Conservation (phyloP, 106 monocot genomes). For the Amphibolis antarctica region DNA sequence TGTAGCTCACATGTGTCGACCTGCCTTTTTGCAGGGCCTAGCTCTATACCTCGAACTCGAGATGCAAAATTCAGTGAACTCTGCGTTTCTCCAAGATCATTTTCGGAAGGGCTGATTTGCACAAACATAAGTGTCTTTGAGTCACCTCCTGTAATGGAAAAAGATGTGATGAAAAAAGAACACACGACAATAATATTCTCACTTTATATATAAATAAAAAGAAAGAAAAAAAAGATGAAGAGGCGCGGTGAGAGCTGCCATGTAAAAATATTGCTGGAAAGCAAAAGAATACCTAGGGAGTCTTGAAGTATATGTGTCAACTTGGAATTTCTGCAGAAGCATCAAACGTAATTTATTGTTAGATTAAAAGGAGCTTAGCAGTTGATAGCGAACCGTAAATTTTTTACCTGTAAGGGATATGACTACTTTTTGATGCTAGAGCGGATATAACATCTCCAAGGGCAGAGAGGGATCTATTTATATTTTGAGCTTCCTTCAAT, state of each 20-base stretch:
- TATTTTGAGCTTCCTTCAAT: conserved; percentile 88
- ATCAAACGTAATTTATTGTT: conserved; percentile 2
- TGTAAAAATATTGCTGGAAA: no score
- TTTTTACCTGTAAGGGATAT: conserved; percentile 58
- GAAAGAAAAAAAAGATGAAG: not conserved
- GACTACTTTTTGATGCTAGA: conserved; percentile 57
- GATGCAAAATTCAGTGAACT: conserved; percentile 87
- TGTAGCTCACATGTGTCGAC: conserved; percentile 57
- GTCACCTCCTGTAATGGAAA: conserved; percentile 66
- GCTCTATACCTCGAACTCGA: conserved; percentile 61
- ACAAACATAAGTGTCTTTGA: conserved; percentile 85
- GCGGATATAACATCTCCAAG: conserved; percentile 90
- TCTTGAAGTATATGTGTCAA: conserved; percentile 89
- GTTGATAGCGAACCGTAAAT: no score
- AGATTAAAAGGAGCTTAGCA: not conserved
- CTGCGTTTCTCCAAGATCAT: conserved; percentile 65
- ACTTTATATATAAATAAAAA: not conserved
- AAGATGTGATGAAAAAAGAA: conserved; percentile 22
- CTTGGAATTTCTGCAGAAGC: conserved; percentile 64
- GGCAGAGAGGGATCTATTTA: conserved; percentile 89
- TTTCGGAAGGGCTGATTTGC: conserved; percentile 80
- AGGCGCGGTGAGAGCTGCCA: no score
- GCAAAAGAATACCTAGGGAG: conserved; percentile 42
- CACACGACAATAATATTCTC: not conserved
- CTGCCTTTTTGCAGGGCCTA: conserved; percentile 81